Evolutionary conservation across 768 basidiomycete species (phyloP).

Genomic region (Cystofilobasidium bisporidii): DNA sequence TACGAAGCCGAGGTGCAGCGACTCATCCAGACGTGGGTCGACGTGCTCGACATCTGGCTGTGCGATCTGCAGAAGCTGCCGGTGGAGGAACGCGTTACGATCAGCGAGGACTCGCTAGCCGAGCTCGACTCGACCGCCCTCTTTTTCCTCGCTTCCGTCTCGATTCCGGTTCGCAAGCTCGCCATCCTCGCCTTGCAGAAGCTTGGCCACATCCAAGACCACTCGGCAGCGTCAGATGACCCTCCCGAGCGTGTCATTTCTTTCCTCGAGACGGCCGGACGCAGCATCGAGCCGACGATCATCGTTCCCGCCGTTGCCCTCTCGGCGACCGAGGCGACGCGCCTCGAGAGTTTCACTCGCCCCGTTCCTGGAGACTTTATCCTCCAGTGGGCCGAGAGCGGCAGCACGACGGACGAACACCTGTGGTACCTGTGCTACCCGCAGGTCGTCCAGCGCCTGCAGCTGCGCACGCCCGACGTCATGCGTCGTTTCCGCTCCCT

Average conservation of each 20-base stretch:
- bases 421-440: slow-evolving; percentile 37
- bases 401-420: slow-evolving; percentile 34
- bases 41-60: slow-evolving; percentile 62
- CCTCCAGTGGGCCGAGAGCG: slow-evolving; percentile 34
- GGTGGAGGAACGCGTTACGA: neutral
- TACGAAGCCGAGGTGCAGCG: slow-evolving; percentile 59
- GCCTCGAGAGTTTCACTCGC: slow-evolving; percentile 31
- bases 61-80: slow-evolving; percentile 29
- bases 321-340: slow-evolving; percentile 32
- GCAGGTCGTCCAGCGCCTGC: slow-evolving; percentile 31
- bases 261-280: slow-evolving; percentile 18
- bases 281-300: neutral
- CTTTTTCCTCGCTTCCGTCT: slow-evolving; percentile 27
- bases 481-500: slow-evolving; percentile 32
- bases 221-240: slow-evolving; percentile 9
- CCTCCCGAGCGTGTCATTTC: slow-evolving; percentile 11
- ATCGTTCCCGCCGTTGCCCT: slow-evolving; percentile 26
- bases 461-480: slow-evolving; percentile 29
- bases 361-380: slow-evolving; percentile 32
- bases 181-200: slow-evolving; percentile 6
- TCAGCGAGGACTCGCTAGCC: slow-evolving; percentile 13
- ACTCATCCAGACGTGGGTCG: slow-evolving; percentile 63
- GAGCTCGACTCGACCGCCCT: slow-evolving; percentile 25
- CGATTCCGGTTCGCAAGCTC: slow-evolving; percentile 16
- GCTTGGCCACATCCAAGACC: slow-evolving; percentile 12